Evolutionary conservation across 495 filamentous ascomycete species (phyloP).

Genomic region (Talaromyces trachyspermus): DNA sequence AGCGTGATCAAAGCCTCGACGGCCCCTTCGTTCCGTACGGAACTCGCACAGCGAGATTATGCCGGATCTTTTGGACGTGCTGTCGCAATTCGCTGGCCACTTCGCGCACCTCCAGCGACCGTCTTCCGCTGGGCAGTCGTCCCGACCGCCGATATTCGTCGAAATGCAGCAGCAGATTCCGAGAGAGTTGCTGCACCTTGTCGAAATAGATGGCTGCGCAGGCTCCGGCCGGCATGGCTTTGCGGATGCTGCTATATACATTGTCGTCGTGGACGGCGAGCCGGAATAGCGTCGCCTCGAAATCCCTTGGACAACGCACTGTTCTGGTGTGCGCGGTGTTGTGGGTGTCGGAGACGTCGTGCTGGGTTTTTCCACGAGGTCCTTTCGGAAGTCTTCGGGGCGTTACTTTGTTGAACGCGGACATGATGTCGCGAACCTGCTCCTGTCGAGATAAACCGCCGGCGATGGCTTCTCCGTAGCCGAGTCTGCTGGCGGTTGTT

Average conservation of each 20-base stretch:
- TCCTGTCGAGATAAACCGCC: constrained; percentile 31
- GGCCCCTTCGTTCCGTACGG: constrained; percentile 31
- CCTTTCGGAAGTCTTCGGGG: constrained; percentile 40
- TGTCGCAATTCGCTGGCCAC: constrained; percentile 28
- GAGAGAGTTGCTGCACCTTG: constrained; percentile 33
- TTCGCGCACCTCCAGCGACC: constrained; percentile 16
- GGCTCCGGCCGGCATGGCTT: constrained; percentile 37
- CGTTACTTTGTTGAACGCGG: constrained; percentile 35
- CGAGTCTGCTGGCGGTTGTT: neutral
- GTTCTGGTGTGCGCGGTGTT: constrained; percentile 26
- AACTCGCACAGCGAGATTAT: constrained; percentile 27
- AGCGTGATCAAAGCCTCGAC: constrained; percentile 35
- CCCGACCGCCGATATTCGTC: constrained; percentile 36
- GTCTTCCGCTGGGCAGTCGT: constrained; percentile 20
- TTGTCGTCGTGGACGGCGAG: constrained; percentile 41
- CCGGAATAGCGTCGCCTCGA: constrained; percentile 45
- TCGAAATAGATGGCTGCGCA: constrained; percentile 43
- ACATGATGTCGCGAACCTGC: constrained; percentile 41
- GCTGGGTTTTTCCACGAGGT: constrained; percentile 26
- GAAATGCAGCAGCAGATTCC: constrained; percentile 31
- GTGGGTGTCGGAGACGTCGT: neutral
- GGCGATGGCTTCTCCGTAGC: constrained; percentile 17
- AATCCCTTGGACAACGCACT: constrained; percentile 42
- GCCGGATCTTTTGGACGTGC: constrained; percentile 28
- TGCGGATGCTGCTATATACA: constrained; percentile 38